Evolutionary conservation across 2,329 filamentous ascomycete species (phyloP).

Genomic region (Trichophyton rubrum): DNA sequence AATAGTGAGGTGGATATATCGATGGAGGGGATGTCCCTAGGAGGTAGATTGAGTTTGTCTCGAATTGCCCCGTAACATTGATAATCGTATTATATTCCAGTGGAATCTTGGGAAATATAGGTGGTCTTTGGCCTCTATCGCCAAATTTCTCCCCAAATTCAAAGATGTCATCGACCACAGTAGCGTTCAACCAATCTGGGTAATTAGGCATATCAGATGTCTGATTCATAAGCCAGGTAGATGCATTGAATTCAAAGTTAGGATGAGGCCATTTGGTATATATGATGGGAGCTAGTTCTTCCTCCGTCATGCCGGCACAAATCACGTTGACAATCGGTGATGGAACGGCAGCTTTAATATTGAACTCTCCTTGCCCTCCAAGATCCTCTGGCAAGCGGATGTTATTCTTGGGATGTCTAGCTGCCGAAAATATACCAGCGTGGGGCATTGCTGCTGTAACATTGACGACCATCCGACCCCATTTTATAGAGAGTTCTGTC

Average conservation of each 20-base stretch:
- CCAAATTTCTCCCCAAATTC: slow-evolving; percentile 43
- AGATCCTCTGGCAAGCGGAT: slow-evolving; percentile 59
- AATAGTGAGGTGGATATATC: slow-evolving; percentile 41
- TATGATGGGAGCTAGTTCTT: slow-evolving; percentile 52
- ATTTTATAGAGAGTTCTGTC: slow-evolving; percentile 36
- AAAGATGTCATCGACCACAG: slow-evolving; percentile 58
- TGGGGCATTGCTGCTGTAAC: slow-evolving; percentile 69
- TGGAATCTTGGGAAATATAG: slow-evolving; percentile 45
- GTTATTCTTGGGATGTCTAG: slow-evolving; percentile 46
- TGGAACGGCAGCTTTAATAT: slow-evolving; percentile 54
- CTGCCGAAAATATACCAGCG: slow-evolving; percentile 53
- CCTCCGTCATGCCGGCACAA: slow-evolving; percentile 51
- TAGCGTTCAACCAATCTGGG: slow-evolving; percentile 42
- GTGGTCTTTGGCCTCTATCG: slow-evolving; percentile 38
- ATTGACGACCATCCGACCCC: slow-evolving; percentile 56
- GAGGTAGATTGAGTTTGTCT: slow-evolving; percentile 49
- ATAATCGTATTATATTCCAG: slow-evolving; percentile 53
- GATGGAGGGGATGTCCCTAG: slow-evolving; percentile 40
- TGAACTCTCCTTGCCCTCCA: slow-evolving; percentile 56
- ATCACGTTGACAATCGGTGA: slow-evolving; percentile 60
- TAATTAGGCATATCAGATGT: slow-evolving; percentile 23
- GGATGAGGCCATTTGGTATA: slow-evolving; percentile 47
- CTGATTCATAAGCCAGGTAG: slow-evolving; percentile 19
- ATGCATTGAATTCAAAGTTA: slow-evolving; percentile 17
- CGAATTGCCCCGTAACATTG: slow-evolving; percentile 34